These are phyloP conservation scores for Colletotrichum cuscutae DNA, from an alignment of 2,329 filamentous ascomycete species.

Conservation along the genomic window DNA sequence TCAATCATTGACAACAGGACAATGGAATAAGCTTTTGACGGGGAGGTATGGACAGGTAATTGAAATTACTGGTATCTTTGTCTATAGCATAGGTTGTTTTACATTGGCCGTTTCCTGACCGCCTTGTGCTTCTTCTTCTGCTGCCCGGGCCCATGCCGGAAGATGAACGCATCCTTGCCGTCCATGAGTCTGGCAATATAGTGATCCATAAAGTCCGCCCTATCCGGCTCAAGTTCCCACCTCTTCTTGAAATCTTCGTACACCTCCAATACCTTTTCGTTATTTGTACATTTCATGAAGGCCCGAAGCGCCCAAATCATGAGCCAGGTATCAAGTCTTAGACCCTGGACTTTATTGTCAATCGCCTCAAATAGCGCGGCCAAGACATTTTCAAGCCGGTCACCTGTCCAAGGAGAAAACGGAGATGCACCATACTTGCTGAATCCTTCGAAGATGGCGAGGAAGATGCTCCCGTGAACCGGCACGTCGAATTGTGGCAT, in stretches of 20 bases:
- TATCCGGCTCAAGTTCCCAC: constrained; percentile 56
- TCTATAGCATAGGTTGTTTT: constrained; percentile 13
- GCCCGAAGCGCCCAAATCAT: constrained; percentile 70
- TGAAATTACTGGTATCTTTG: constrained; percentile 33
- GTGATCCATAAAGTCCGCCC: constrained; percentile 58
- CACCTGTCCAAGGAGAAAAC: constrained; percentile 76
- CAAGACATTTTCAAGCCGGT: constrained; percentile 76
- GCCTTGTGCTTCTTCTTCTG: constrained; percentile 1
- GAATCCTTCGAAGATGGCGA: constrained; percentile 87
- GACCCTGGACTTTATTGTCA: constrained; percentile 55
- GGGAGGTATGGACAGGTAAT: neutral
- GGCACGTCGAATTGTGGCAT: constrained; percentile 78
- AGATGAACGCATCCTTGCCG: constrained; percentile 38
- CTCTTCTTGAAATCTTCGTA: constrained; percentile 61
- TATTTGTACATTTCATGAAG: constrained; percentile 68
- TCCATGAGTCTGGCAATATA: constrained; percentile 55
- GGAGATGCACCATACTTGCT: constrained; percentile 72
- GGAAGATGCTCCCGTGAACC: constrained; percentile 80
- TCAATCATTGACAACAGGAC: neutral
- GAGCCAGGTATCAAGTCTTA: constrained; percentile 70
- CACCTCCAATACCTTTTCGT: constrained; percentile 61
- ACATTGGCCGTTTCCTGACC: constrained; percentile 3
- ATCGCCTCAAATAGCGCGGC: constrained; percentile 68
- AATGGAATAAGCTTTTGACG: neutral
- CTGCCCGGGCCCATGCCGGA: neutral